phyloP scores from a whole-genome alignment of 2,329 filamentous ascomycete species.

The Fusarium sp. region DNA sequence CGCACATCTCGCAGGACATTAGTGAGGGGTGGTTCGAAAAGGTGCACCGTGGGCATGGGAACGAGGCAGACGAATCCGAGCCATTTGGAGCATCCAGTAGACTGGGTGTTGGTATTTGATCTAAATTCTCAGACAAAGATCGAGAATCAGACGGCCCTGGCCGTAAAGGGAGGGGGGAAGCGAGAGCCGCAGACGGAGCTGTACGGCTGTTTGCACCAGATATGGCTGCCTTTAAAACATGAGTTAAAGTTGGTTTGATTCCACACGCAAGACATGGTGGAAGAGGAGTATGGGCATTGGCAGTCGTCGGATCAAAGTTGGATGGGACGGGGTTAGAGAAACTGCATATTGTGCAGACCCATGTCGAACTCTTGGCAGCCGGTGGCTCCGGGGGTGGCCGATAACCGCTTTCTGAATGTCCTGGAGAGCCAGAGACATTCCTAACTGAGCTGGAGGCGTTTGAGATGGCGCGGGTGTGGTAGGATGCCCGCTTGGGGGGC shows the following conservation, averaged over 20 bases:
- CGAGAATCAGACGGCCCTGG: slow-evolving; percentile 32
- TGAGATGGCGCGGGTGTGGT: slow-evolving; percentile 65
- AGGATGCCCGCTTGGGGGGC: slow-evolving; percentile 73
- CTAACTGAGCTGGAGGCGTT: slow-evolving; percentile 60
- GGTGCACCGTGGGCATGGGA: slow-evolving; percentile 87
- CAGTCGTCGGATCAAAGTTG: slow-evolving; percentile 89
- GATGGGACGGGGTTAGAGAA: slow-evolving; percentile 93
- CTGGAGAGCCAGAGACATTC: slow-evolving; percentile 60
- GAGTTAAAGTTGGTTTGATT: slow-evolving; percentile 87
- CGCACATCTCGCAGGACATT: slow-evolving; percentile 89
- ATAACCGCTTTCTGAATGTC: slow-evolving; percentile 57
- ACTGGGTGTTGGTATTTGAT: slow-evolving; percentile 2
- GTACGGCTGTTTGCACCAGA: slow-evolving; percentile 73
- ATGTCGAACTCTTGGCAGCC: slow-evolving; percentile 76
- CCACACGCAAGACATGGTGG: slow-evolving; percentile 93
- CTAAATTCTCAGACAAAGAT: slow-evolving; percentile 17
- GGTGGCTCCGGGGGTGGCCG: slow-evolving; percentile 55
- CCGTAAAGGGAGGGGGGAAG: slow-evolving; percentile 48
- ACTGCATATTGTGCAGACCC: slow-evolving; percentile 96
- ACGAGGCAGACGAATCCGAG: slow-evolving; percentile 51
- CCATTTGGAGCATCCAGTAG: slow-evolving; percentile 7
- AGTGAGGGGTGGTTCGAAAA: slow-evolving; percentile 94
- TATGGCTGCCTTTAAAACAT: slow-evolving; percentile 89
- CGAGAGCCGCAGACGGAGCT: slow-evolving; percentile 27
- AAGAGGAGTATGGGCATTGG: slow-evolving; percentile 81